Conservation (phyloP, 331 rosid species). For the Cucumis variabilis region DNA sequence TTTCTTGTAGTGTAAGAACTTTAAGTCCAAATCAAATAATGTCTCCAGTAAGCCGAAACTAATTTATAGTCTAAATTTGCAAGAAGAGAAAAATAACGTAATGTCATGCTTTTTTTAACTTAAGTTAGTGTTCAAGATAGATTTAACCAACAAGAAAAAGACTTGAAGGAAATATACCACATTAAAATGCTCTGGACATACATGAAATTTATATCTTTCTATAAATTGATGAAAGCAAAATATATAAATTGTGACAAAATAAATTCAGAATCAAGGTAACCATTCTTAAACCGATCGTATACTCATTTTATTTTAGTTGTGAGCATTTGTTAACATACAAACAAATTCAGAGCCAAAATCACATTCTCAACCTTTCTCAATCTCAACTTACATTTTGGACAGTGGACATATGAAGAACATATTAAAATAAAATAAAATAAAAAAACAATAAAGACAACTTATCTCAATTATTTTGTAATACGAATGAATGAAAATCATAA, state of each 20-base stretch:
- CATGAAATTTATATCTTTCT: too few species aligned
- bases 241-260: not conserved
- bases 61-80: too few species aligned
- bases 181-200: too few species aligned
- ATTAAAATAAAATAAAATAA: not conserved
- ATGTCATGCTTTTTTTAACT: too few species aligned
- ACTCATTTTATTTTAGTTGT: constrained; percentile 4
- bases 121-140: too few species aligned
- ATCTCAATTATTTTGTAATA: not conserved
- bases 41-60: too few species aligned
- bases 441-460: not conserved
- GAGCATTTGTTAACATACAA: not conserved
- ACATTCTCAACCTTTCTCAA: not conserved
- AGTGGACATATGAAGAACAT: not conserved
- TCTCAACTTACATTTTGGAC: not conserved
- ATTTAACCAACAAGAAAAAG: too few species aligned
- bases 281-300: constrained; percentile 10
- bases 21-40: too few species aligned
- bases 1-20: too few species aligned
- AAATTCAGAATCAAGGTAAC: not conserved
- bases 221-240: too few species aligned
- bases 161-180: too few species aligned
- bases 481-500: not conserved
- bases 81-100: too few species aligned
- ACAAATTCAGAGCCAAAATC: not conserved